Percentiles rank a stretch among this genome's conserved stretches.
Evolutionary conservation across 495 filamentous ascomycete genomes (phyloP).

Genomic region (Aspergillus sclerotiicarbonarius): DNA sequence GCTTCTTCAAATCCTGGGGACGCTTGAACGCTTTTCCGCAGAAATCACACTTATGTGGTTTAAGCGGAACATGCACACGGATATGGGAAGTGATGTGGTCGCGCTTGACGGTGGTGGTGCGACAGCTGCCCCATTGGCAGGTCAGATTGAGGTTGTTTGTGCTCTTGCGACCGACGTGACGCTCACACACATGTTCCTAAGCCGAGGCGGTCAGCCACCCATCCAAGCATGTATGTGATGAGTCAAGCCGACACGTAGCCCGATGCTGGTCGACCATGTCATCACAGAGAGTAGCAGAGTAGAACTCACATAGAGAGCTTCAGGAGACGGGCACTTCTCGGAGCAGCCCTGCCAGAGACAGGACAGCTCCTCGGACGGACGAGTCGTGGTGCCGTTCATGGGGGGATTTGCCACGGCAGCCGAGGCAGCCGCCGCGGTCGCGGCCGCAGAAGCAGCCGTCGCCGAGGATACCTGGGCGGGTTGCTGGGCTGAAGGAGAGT

Average conservation of each 20-base stretch:
- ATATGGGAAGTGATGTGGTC: slow-evolving; percentile 99
- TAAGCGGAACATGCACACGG: slow-evolving; percentile 94
- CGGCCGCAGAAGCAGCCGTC: slow-evolving; percentile 38
- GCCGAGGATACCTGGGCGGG: slow-evolving; percentile 30
- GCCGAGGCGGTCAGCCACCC: slow-evolving; percentile 14
- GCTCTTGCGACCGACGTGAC: slow-evolving; percentile 96
- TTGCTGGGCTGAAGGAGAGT: slow-evolving; percentile 21
- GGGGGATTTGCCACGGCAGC: slow-evolving; percentile 41
- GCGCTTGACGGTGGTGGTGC: slow-evolving; percentile 95
- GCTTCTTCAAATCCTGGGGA: slow-evolving; percentile 98
- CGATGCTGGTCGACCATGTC: not conserved
- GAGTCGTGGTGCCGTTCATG: slow-evolving; percentile 31
- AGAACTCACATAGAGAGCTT: slow-evolving; percentile 83
- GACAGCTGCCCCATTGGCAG: slow-evolving; percentile 95
- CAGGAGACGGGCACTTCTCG: slow-evolving; percentile 76
- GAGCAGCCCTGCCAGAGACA: slow-evolving; percentile 88
- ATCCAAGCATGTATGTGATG: not conserved
- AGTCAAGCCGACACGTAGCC: slow-evolving; percentile 11
- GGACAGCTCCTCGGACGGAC: slow-evolving; percentile 56
- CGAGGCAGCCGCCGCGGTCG: slow-evolving; percentile 46
- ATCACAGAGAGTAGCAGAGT: slow-evolving; percentile 11
- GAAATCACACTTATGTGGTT: slow-evolving; percentile 98
- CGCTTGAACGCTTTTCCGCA: slow-evolving; percentile 99
- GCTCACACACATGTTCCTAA: slow-evolving; percentile 97
- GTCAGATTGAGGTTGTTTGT: slow-evolving; percentile 98